Evolutionary conservation across 192 early-diverging fungal genomes (phyloP), one percentile per base, ranked within the genome.

Genomic region (Linnemannia exigua): DNA sequence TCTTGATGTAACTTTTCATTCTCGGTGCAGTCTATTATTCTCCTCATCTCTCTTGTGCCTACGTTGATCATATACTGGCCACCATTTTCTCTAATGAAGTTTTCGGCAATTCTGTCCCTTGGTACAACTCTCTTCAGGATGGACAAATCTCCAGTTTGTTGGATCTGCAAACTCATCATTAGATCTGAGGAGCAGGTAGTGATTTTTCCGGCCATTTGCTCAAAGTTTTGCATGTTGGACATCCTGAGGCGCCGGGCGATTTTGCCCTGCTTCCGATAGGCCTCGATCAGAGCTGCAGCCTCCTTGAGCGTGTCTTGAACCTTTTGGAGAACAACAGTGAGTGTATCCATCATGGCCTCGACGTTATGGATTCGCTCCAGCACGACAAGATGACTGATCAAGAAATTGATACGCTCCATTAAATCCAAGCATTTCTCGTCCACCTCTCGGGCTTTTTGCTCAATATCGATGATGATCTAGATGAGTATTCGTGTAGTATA

Each of bases 351-450:
- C 14, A 89, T 50, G 31, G 20, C 51, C 41, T 52, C 72, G 33
- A 48, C 47, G 7, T 33, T 50, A 1, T 74, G 31, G 11, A 89
- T 79, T 12, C 87, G 79, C 52, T 85, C 80, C 17, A 91, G 68
- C 19, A 84, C 87, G 22, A 82, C 51, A 14, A 91, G 28, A 61
- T 91, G 84, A 25, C 76, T 73, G 41, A 87, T 61, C 90, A 91
- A 88, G 63, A 91, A 91, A 46, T 84, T 89, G 74, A 91, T 89
- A 46, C 90, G 87, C 48, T 91, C 90, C 67, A 91, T 54, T 25
- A 91, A 79, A 75, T 88, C 86, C 35, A 63, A 48, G 44, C 89
- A 91, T 54, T 91, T 91, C 6, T 79, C 44, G 25, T 88, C 90
- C 17, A 88, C 87, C 20, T 91, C 90, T 1, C 89, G 46, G 1